These are phyloP conservation scores for Plasmodium falciparum DNA, from an alignment of 169 alveolate genomes.

Conservation along the genomic window DNA sequence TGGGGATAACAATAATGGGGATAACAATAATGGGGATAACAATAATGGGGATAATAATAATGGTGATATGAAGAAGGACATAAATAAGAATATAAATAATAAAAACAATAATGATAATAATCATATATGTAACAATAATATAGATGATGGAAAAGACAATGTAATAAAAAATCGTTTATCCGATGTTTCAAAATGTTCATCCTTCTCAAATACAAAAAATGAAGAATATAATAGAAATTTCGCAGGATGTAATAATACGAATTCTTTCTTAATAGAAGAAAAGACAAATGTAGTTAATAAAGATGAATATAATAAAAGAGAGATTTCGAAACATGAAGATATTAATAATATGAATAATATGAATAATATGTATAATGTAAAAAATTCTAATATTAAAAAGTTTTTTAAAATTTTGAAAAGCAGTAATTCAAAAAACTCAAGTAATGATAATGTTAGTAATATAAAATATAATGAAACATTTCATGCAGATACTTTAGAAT, in stretches of 20 bases:
- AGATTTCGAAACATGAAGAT: neutral
- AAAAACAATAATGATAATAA: neutral
- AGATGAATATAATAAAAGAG: neutral
- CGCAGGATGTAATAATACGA: neutral
- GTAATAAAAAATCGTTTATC: too few relatives aligned
- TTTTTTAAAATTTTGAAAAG: constrained; percentile 68
- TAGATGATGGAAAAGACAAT: neutral
- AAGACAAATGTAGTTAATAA: constrained; percentile 5
- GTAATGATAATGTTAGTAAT: constrained; percentile 13
- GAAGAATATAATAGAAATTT: neutral
- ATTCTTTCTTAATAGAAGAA: neutral
- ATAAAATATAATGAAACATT: constrained; percentile 15
- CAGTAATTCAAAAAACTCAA: constrained; percentile 14
- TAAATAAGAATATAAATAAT: neutral
- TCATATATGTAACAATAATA: neutral
- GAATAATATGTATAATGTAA: constrained; percentile 11
- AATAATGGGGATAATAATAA: neutral
- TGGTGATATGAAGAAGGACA: neutral
- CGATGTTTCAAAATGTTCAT: neutral
- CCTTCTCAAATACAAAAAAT: neutral
- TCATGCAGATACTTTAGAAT: constrained; percentile 1
- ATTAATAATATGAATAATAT: neutral
- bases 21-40: neutral
- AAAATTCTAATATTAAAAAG: constrained; percentile 52
- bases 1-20: neutral